Base-by-base conservation (phyloP, 768 basidiomycete species). In the Russula emetica region DNA sequence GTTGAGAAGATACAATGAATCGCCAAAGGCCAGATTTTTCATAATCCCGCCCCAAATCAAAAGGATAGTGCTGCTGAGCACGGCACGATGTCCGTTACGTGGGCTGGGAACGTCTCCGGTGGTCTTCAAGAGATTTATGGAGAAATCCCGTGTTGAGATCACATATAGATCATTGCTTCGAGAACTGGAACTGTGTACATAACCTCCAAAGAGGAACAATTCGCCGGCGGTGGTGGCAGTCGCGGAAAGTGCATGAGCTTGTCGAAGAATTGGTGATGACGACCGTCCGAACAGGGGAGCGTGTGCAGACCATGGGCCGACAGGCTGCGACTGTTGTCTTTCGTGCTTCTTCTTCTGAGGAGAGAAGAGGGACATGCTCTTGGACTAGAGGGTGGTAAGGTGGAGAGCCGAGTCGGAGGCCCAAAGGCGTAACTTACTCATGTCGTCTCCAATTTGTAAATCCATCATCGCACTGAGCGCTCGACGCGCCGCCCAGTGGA, bases 41-140 rank as follows among this genome's bases (percentile, higher is more conserved):
- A 94, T 98, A 72, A 98, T 97, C 32, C 96, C 97, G 8, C 44
- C 44, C 96, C 97, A 99, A 5, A 98, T 88, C 63, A 98, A 91
- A 64, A 99, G 79, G 54, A 97, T 95, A 71, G 88, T 94, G 74
- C 93, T 92, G 61, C 97, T 93, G 55, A 97, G 85, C 9, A 95
- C 95, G 74, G 94, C 93, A 77, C 11, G 2, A 20, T 98, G 97
- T 0, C 97, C 95, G n/a, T 98, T 94, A 67, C 97, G 80, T 0
- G 93, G 86, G 18, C 85, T 84, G 1, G 97, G 97, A 7, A 90
- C 78, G 70, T 94, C 92, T 6, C 97, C 97, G 16, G 81, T 83
- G 0, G 95, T 97, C 72, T 94, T 90, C 32, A 98, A 77, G 13
- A 93, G 80, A 10, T 85, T 86, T 11, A 92, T 88, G 20, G 88